Conservation (phyloP, 106 monocot species). For the Narthecium ossifragum region DNA sequence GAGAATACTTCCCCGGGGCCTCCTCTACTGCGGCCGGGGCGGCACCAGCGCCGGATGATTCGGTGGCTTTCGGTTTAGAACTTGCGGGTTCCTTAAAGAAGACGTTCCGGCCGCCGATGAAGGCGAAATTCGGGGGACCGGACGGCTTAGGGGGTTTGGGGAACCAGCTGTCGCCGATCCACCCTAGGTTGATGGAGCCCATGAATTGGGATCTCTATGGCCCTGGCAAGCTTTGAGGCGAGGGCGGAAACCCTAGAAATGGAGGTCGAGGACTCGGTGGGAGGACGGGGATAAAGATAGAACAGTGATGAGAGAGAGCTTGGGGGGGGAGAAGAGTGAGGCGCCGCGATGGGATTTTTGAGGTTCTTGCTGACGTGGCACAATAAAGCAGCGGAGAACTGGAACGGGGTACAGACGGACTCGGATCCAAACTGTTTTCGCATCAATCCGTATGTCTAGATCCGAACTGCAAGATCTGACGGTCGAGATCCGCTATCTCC, state of each 20-base stretch:
- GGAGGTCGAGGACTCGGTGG: not conserved
- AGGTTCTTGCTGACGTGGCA: too few relatives aligned
- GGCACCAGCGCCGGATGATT: conserved; percentile 6
- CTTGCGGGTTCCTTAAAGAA: conserved; percentile 19
- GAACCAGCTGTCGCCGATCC: conserved; percentile 70
- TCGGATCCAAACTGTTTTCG: too few relatives aligned
- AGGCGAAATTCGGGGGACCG: conserved; percentile 48
- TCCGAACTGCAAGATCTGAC: too few relatives aligned
- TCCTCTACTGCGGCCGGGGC: conserved; percentile 4
- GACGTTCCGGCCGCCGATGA: conserved; percentile 50
- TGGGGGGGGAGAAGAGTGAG: too few relatives aligned
- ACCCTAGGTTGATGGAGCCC: conserved; percentile 71
- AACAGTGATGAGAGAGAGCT: too few relatives aligned
- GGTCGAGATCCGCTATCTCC: too few relatives aligned
- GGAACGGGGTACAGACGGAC: too few relatives aligned
- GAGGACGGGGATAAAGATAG: too few relatives aligned
- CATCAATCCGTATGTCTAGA: too few relatives aligned
- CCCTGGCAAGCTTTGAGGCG: too few relatives aligned
- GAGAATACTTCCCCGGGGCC: conserved; percentile 25
- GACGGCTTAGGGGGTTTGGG: conserved; percentile 29
- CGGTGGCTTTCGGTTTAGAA: conserved; percentile 3
- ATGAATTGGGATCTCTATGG: conserved; percentile 19
- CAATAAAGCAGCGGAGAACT: too few relatives aligned
- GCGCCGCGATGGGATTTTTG: too few relatives aligned
- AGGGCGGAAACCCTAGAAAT: not conserved